Evolutionary conservation across 1,284 basidiomycete species (phyloP).

Genomic region (Papiliotrema laurentii): DNA sequence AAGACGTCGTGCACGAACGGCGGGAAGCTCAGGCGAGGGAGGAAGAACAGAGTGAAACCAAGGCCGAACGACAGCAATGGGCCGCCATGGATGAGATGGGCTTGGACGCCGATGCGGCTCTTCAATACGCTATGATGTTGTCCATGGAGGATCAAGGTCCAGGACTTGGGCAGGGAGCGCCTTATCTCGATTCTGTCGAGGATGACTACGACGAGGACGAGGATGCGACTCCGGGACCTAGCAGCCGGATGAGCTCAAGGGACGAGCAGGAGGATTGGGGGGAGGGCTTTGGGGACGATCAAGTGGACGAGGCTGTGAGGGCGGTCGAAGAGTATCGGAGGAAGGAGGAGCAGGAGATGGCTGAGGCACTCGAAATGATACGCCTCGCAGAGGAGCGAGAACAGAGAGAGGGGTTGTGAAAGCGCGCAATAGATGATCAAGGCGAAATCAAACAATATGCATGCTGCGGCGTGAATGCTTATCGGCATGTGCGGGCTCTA

Average conservation of each 20-base stretch:
- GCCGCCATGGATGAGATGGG: constrained; percentile 33
- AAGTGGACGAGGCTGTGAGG: constrained; percentile 9
- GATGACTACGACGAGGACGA: constrained; percentile 9
- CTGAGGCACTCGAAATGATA: constrained; percentile 22
- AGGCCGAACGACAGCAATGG: constrained; percentile 13
- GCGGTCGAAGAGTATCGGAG: constrained; percentile 6
- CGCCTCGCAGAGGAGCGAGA: constrained; percentile 17
- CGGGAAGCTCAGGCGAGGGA: not conserved
- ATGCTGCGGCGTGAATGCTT: no score
- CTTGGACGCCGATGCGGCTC: constrained; percentile 35
- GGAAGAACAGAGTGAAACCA: constrained; percentile 2
- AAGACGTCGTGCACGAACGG: constrained; percentile 1
- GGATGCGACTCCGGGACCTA: constrained; percentile 6
- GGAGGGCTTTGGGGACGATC: constrained; percentile 2
- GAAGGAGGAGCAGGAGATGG: constrained; percentile 19
- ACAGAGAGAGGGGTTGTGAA: not conserved
- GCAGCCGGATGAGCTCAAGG: not conserved
- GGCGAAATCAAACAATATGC: no score
- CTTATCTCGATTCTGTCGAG: not conserved
- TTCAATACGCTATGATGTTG: constrained; percentile 39
- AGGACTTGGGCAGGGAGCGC: not conserved
- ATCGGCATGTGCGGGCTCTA: no score
- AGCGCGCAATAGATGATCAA: no score
- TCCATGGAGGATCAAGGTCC: constrained; percentile 22
- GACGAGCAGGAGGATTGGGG: not conserved